Percentiles rank a stretch among this genome's conserved stretches.
Evolutionary conservation across 257 asterid genomes (phyloP).

Genomic region (Cinchona pubescens): DNA sequence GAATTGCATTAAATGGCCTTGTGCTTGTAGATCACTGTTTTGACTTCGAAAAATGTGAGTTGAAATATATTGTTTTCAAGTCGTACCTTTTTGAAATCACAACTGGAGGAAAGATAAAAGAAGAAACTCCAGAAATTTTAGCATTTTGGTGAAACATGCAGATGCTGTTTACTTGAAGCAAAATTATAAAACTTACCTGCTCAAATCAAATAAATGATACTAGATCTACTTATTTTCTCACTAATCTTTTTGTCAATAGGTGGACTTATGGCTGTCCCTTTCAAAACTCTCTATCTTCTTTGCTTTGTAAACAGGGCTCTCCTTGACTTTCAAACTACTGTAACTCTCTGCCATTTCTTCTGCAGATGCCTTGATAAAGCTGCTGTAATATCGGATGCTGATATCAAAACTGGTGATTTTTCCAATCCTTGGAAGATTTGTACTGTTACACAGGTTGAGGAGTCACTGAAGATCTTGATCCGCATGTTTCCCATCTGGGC

Average conservation of each 20-base stretch:
- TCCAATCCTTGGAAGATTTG: slow-evolving; percentile 80
- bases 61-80: neutral
- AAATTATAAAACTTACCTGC: neutral
- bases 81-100: neutral
- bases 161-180: neutral
- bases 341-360: neutral
- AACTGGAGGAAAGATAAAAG: neutral
- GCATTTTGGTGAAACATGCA: neutral
- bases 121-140: neutral
- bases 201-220: neutral
- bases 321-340: neutral
- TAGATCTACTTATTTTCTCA: neutral
- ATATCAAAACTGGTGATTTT: slow-evolving; percentile 46
- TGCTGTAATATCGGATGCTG: slow-evolving; percentile 50
- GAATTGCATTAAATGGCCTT: neutral
- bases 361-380: slow-evolving; percentile 91
- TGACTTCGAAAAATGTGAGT: neutral
- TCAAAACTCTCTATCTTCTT: neutral
- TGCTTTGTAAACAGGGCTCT: neutral
- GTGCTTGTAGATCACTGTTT: neutral
- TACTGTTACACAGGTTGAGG: slow-evolving; percentile 89
- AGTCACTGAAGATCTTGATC: slow-evolving; percentile 67
- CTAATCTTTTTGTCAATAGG: neutral
- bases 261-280: neutral
- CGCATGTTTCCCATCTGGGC: slow-evolving; percentile 98